Evolutionary conservation across 371 early-diverging fungal species (phyloP).

Genomic region (Haplosporangium sp.): DNA sequence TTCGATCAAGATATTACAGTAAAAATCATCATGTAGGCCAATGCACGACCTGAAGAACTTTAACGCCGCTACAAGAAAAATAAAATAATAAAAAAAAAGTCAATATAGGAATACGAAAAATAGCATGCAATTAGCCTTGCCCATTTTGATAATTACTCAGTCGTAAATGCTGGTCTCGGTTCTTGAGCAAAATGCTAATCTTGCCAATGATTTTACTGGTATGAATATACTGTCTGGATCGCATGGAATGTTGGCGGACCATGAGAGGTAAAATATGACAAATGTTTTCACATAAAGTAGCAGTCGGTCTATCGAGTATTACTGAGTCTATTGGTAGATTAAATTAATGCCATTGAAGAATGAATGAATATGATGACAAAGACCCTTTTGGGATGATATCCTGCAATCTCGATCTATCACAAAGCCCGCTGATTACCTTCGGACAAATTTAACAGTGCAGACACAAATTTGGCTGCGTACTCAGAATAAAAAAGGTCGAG

Average conservation of each 20-base stretch:
- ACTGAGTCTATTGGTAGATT: constrained; percentile 4
- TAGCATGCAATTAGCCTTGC: neutral
- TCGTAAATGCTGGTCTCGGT: constrained; percentile 73
- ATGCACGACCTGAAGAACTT: constrained; percentile 82
- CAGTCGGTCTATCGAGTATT: constrained; percentile 29
- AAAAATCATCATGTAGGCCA: constrained; percentile 81
- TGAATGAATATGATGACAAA: neutral
- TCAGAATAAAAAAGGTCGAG: constrained; percentile 79
- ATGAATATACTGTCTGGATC: constrained; percentile 79
- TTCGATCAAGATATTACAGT: constrained; percentile 72
- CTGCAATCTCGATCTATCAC: neutral
- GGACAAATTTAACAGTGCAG: constrained; percentile 66
- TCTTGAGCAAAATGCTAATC: constrained; percentile 72
- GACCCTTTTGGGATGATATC: neutral
- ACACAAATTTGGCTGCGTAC: constrained; percentile 63
- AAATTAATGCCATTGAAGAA: neutral
- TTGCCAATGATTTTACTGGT: constrained; percentile 69
- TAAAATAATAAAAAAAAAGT: neutral
- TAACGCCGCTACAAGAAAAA: constrained; percentile 69
- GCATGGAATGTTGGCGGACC: constrained; percentile 75
- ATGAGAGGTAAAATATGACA: constrained; percentile 80
- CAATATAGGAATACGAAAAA: neutral
- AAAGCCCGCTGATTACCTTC: constrained; percentile 19
- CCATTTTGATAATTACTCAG: constrained; percentile 62
- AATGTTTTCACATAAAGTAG: constrained; percentile 65